Percentiles rank a stretch among this genome's conserved stretches.
These are phyloP conservation scores for Chlorencoelia australis DNA, from an alignment of 2,329 filamentous ascomycete genomes.

Conservation along the genomic window DNA sequence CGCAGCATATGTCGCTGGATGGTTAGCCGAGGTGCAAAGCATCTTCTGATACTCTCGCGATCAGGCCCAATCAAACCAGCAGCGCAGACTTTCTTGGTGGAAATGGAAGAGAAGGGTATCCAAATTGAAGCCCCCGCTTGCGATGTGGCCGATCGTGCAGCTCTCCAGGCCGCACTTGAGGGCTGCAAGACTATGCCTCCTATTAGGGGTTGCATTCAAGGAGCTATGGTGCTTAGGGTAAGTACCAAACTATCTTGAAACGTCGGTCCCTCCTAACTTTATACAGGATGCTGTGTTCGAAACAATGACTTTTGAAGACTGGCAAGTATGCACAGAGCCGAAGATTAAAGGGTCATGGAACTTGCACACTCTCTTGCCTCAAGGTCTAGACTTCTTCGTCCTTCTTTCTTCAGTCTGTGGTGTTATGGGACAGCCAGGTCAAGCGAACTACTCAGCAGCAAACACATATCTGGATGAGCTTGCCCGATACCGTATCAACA, in stretches of 20 bases:
- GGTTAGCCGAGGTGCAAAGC: slow-evolving; percentile 15
- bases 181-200: slow-evolving; percentile 7
- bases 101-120: slow-evolving; percentile 26
- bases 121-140: slow-evolving; percentile 36
- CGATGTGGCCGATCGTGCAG: slow-evolving; percentile 34
- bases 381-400: slow-evolving; percentile 11
- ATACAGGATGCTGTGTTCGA: slow-evolving; percentile 10
- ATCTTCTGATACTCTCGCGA: slow-evolving; percentile 25
- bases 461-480: slow-evolving; percentile 24
- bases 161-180: not conserved
- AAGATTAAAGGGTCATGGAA: slow-evolving; percentile 26
- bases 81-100: slow-evolving; percentile 6
- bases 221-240: slow-evolving; percentile 34
- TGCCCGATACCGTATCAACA: slow-evolving; percentile 6
- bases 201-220: slow-evolving; percentile 36
- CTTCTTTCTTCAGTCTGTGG: slow-evolving; percentile 28
- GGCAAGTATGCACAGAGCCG: slow-evolving; percentile 24
- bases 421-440: slow-evolving; percentile 3
- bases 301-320: slow-evolving; percentile 31
- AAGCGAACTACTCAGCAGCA: slow-evolving; percentile 16
- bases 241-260: not conserved
- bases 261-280: not conserved
- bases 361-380: slow-evolving; percentile 12
- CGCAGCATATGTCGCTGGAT: slow-evolving; percentile 16
- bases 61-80: slow-evolving; percentile 4